phyloP scores from a whole-genome alignment of 345 rosid species.

The Schrenkiella parvula region DNA sequence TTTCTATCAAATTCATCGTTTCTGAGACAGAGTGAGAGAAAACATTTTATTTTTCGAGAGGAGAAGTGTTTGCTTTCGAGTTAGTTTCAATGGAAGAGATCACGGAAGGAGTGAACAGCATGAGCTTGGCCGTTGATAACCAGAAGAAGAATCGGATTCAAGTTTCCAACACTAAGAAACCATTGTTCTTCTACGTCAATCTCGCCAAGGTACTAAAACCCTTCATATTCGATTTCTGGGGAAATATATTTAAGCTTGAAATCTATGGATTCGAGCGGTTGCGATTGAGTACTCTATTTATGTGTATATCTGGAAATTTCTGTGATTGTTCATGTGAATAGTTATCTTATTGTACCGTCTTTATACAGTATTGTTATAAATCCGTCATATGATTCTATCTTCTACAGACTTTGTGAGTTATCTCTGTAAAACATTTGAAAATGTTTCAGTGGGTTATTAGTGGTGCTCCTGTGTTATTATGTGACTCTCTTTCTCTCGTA shows the following conservation, averaged over 20 bases:
- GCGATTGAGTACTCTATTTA: neutral
- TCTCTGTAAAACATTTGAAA: neutral
- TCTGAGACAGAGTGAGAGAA: slow-evolving; percentile 13
- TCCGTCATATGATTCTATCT: neutral
- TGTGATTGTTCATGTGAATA: neutral
- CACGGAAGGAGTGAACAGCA: slow-evolving; percentile 59
- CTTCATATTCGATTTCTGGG: neutral
- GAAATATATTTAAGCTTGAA: neutral
- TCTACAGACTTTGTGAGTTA: neutral
- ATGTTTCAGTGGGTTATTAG: neutral
- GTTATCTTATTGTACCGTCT: neutral
- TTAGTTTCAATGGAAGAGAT: slow-evolving; percentile 61
- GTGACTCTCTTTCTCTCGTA: neutral
- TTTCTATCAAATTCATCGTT: slow-evolving; percentile 20
- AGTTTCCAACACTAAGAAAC: slow-evolving; percentile 93
- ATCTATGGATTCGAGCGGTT: neutral
- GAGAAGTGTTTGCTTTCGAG: neutral
- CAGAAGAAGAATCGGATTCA: slow-evolving; percentile 87
- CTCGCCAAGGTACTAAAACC: slow-evolving; percentile 73
- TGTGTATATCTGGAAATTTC: neutral
- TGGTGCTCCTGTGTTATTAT: neutral
- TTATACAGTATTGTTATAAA: neutral
- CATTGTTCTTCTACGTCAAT: slow-evolving; percentile 91
- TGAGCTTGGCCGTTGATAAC: slow-evolving; percentile 46
- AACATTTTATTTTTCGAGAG: neutral